Percentiles rank a stretch among this genome's conserved stretches.
Evolutionary conservation across 2,329 filamentous ascomycete species (phyloP).

Genomic region (Tolypocladium endophyticum): DNA sequence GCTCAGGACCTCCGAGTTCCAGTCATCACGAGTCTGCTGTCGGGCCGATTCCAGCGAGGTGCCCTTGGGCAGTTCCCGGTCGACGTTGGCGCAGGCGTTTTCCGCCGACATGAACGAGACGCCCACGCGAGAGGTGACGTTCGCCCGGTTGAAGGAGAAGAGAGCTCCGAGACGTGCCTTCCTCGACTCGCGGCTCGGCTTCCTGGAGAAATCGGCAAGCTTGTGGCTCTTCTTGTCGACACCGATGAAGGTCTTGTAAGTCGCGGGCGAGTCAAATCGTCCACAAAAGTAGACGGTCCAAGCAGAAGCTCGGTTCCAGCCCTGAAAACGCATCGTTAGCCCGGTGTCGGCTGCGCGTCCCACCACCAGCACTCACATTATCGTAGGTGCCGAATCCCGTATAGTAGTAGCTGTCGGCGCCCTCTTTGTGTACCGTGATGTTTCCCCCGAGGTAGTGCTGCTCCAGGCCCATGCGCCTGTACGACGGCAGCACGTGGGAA

Average conservation of each 20-base stretch:
- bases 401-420: constrained; percentile 32
- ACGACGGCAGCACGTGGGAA: constrained; percentile 55
- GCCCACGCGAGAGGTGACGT: constrained; percentile 49
- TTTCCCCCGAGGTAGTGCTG: constrained; percentile 53
- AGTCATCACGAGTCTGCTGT: constrained; percentile 35
- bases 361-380: constrained; percentile 32
- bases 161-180: constrained; percentile 35
- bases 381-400: constrained; percentile 52
- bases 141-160: constrained; percentile 38
- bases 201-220: constrained; percentile 20
- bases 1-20: constrained; percentile 52
- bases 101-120: constrained; percentile 56
- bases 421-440: constrained; percentile 38
- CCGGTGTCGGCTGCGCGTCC: too few species aligned
- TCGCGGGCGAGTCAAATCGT: constrained; percentile 38
- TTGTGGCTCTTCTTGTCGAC: constrained; percentile 17
- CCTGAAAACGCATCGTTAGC: constrained; percentile 15
- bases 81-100: constrained; percentile 48
- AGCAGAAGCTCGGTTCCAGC: constrained; percentile 53
- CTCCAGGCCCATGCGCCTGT: constrained; percentile 47
- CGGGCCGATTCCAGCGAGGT: constrained; percentile 33
- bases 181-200: constrained; percentile 19
- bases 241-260: constrained; percentile 33
- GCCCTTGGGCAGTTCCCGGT: constrained; percentile 41
- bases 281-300: constrained; percentile 58